Evolutionary conservation across 768 basidiomycete genomes (phyloP).

Genomic region (Boletus pseudo-olivaceus): DNA sequence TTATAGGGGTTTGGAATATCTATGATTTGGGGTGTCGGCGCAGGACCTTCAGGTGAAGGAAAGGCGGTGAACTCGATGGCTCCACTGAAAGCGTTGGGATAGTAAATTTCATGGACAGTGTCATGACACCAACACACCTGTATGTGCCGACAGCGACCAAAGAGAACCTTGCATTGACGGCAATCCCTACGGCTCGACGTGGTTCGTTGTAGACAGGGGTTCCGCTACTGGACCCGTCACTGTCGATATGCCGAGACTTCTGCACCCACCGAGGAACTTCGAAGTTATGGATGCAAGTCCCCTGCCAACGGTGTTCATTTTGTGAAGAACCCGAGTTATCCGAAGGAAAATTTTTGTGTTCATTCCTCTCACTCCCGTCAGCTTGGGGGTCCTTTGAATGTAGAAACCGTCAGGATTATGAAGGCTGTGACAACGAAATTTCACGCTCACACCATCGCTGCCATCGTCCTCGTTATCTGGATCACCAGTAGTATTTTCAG

Average conservation of each 20-base stretch:
- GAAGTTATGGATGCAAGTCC: constrained; percentile 77
- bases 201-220: constrained; percentile 56
- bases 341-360: constrained; percentile 1
- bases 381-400: constrained; percentile 9
- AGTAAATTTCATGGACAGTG: neutral
- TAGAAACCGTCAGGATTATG: constrained; percentile 2
- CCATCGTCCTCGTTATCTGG: constrained; percentile 46
- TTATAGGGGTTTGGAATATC: constrained; percentile 61
- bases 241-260: constrained; percentile 61
- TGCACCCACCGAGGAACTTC: constrained; percentile 75
- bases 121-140: constrained; percentile 40
- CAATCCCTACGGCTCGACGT: constrained; percentile 57
- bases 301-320: constrained; percentile 51
- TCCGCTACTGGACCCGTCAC: constrained; percentile 35
- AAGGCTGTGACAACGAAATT: neutral
- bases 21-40: constrained; percentile 59
- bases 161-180: constrained; percentile 79
- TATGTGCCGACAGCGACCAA: constrained; percentile 76
- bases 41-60: constrained; percentile 56
- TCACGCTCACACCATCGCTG: constrained; percentile 40
- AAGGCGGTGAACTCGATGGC: constrained; percentile 64
- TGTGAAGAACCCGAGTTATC: constrained; percentile 7
- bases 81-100: constrained; percentile 43
- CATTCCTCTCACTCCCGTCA: constrained; percentile 2
- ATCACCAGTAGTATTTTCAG: constrained; percentile 1